These are phyloP conservation scores for Camelina neglecta DNA, from an alignment of 345 rosid species.

Conservation along the genomic window DNA sequence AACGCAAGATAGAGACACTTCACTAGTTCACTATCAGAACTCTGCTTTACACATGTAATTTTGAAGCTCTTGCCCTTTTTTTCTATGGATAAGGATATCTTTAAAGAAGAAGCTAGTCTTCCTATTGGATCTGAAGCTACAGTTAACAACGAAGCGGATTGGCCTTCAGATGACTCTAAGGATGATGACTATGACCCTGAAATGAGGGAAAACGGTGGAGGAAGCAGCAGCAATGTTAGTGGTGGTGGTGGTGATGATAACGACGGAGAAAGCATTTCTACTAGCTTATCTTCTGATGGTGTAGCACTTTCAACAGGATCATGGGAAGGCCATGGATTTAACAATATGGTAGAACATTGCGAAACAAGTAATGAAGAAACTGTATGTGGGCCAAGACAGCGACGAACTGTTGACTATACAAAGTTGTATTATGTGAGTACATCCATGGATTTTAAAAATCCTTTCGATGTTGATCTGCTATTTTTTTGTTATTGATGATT, in stretches of 20 bases:
- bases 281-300: slow-evolving; percentile 79
- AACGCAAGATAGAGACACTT: slow-evolving; percentile 3
- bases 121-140: slow-evolving; percentile 59
- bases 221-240: slow-evolving; percentile 44
- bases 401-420: slow-evolving; percentile 84
- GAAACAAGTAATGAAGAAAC: slow-evolving; percentile 70
- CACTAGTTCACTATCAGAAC: background rate
- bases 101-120: slow-evolving; percentile 75
- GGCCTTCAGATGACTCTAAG: slow-evolving; percentile 99
- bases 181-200: slow-evolving; percentile 94
- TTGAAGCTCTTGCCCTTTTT: slow-evolving; percentile 30
- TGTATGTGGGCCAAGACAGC: slow-evolving; percentile 72
- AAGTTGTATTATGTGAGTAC: slow-evolving; percentile 81
- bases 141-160: slow-evolving; percentile 68
- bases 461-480: background rate
- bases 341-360: slow-evolving; percentile 55
- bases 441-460: background rate
- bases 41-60: slow-evolving; percentile 7
- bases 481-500: slow-evolving; percentile 13
- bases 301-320: slow-evolving; percentile 60
- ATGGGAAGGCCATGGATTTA: slow-evolving; percentile 47
- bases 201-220: slow-evolving; percentile 52
- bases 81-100: slow-evolving; percentile 67
- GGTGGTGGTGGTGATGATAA: slow-evolving; percentile 56
- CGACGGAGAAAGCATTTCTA: slow-evolving; percentile 60